Base-by-base conservation (phyloP, 371 early-diverging fungal species). In the Mortierella sp. region DNA sequence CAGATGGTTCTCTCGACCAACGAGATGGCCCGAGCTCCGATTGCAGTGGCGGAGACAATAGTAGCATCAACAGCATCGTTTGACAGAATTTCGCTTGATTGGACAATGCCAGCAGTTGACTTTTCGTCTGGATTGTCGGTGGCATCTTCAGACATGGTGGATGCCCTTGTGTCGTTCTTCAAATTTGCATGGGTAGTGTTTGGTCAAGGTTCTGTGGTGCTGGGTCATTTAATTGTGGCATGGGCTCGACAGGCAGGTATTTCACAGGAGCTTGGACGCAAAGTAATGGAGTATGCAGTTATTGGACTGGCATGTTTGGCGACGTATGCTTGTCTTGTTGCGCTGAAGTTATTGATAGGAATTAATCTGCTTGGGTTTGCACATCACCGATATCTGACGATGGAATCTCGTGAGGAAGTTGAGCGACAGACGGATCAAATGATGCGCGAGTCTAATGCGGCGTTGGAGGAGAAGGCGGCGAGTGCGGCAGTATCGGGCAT, bases 271-370 rank as follows among this genome's bases (percentile, higher is more conserved):
- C 62, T 75, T 8, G 73, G 76, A 5, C 66, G 73, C 18, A 65
- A 43, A 8, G 55, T 70, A n/a, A 62, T 81, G 60, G 83, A 81
- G 58, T 72, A 72, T 39, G 57, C 70, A 2, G 68, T 83, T 18
- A 43, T 83, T 1, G 45, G 18, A 11, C 30, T 83, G 49, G 70
- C 74, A 1, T 73, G 73, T 30, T 18, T 83, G 52, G 83, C 77
- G 9, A 83, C 83, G 24, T 83, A 70, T 71, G 66, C 70, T 84
- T 87, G 92, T 58, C 68, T 90, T 55, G 85, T 94, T 28, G 87
- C 91, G 20, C 59, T 93, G 32, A 95, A 95, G 83, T 86, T 95
- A 12, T 66, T 93, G 20, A 89, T 95, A 52, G 95, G 95, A 8
- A 90, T 89, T 66, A 90, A 90, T 40, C 83, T 96, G 62, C 86